Evolutionary conservation across 306 rosid species (phyloP).

Genomic region (Vigna mungo): DNA sequence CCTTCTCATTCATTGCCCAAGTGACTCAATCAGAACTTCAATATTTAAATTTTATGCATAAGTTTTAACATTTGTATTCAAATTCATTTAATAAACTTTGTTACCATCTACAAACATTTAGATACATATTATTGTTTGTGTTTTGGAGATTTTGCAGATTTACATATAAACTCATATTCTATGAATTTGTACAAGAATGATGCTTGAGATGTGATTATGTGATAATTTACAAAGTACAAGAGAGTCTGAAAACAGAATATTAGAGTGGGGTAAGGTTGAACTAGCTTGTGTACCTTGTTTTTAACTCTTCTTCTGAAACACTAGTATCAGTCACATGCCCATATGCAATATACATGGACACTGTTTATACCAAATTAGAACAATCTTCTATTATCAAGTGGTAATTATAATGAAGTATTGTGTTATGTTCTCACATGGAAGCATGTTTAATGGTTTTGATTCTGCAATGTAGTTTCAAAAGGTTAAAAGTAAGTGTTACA

Average conservation of each 20-base stretch:
- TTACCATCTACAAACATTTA: too few relatives aligned
- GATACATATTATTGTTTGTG: too few relatives aligned
- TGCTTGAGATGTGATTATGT: neutral
- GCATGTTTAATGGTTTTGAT: neutral
- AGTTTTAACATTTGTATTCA: neutral
- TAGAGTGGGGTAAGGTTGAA: conserved; percentile 24
- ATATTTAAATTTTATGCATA: neutral
- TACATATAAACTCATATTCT: too few relatives aligned
- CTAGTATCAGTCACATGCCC: conserved; percentile 20
- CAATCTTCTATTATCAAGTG: conserved; percentile 8
- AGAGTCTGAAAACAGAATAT: conserved; percentile 2
- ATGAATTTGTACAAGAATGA: too few relatives aligned
- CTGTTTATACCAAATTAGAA: conserved; percentile 1
- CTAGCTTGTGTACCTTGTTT: conserved; percentile 26
- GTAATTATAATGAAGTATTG: neutral
- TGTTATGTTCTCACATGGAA: neutral
- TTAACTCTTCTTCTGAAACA: conserved; percentile 14
- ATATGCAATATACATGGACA: neutral
- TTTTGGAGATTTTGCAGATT: too few relatives aligned
- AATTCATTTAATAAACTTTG: too few relatives aligned
- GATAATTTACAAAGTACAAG: neutral
- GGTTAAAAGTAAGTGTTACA: neutral
- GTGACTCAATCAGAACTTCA: neutral
- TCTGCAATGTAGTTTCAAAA: neutral
- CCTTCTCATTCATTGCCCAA: conserved; percentile 6